These are phyloP conservation scores for Pterocarpus santalinus DNA, from an alignment of 306 rosid genomes.

Conservation along the genomic window DNA sequence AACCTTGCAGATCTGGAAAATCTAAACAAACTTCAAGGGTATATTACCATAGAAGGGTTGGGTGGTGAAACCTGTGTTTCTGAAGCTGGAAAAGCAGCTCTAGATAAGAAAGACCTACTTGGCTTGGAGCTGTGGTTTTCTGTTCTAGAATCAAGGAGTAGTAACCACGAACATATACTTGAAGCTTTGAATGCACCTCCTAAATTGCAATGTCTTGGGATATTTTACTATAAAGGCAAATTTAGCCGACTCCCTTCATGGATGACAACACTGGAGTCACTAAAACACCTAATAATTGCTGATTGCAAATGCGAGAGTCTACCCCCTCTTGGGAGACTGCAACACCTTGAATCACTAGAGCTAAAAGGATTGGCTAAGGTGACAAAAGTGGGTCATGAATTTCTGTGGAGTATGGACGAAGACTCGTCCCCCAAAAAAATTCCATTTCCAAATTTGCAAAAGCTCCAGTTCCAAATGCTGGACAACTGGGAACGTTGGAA, in stretches of 20 bases:
- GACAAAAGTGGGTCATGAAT: background rate
- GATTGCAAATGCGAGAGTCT: background rate
- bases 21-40: background rate
- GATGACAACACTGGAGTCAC: background rate
- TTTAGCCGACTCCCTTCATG: background rate
- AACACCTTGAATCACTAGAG: background rate
- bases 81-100: background rate
- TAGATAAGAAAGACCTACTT: background rate
- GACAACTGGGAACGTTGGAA: background rate
- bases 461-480: background rate
- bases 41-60: background rate
- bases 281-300: background rate
- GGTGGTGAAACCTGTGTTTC: background rate
- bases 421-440: background rate
- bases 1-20: background rate
- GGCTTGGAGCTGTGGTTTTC: background rate
- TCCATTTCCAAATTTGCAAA: background rate
- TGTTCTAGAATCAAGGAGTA: too few relatives aligned
- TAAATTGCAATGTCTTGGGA: background rate
- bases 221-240: background rate
- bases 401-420: background rate
- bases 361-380: background rate
- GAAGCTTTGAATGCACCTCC: background rate
- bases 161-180: background rate
- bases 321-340: background rate